Percentiles rank a stretch among this genome's conserved stretches.
Conservation (phyloP, 2,329 filamentous ascomycete genomes). For the Triangularia verruculosa region DNA sequence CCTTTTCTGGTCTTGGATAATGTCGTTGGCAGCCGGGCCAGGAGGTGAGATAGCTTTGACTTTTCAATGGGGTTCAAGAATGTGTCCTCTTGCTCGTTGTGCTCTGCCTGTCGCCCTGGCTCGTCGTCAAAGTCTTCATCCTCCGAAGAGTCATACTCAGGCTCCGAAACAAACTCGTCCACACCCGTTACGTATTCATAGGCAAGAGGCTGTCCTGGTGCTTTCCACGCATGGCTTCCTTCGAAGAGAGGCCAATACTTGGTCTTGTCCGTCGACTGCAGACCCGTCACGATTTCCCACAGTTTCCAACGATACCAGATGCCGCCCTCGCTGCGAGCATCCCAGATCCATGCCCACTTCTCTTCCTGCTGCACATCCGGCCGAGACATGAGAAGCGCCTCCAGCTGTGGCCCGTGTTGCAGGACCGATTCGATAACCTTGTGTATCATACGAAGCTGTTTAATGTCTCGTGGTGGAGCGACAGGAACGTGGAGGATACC, state of each 20-base stretch:
- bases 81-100: conserved; percentile 47
- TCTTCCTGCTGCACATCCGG: conserved; percentile 81
- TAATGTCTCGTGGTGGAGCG: conserved; percentile 71
- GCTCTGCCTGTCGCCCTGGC: conserved; percentile 42
- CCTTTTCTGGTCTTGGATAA: conserved; percentile 74
- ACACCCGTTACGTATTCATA: conserved; percentile 78
- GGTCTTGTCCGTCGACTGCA: conserved; percentile 45
- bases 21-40: conserved; percentile 76
- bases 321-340: conserved; percentile 72
- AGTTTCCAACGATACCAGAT: conserved; percentile 92
- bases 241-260: conserved; percentile 70
- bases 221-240: conserved; percentile 71
- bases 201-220: conserved; percentile 67
- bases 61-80: conserved; percentile 82
- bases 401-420: conserved; percentile 79
- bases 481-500: conserved; percentile 66
- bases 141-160: conserved; percentile 83
- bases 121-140: conserved; percentile 71
- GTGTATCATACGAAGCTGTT: conserved; percentile 79
- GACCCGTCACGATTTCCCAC: conserved; percentile 79
- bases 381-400: conserved; percentile 85
- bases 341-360: conserved; percentile 93
- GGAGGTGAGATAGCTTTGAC: conserved; percentile 76
- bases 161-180: conserved; percentile 76
- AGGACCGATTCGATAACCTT: conserved; percentile 79